Evolutionary conservation across 2,329 filamentous ascomycete genomes (phyloP).

Genomic region (Metarhizium rileyi): DNA sequence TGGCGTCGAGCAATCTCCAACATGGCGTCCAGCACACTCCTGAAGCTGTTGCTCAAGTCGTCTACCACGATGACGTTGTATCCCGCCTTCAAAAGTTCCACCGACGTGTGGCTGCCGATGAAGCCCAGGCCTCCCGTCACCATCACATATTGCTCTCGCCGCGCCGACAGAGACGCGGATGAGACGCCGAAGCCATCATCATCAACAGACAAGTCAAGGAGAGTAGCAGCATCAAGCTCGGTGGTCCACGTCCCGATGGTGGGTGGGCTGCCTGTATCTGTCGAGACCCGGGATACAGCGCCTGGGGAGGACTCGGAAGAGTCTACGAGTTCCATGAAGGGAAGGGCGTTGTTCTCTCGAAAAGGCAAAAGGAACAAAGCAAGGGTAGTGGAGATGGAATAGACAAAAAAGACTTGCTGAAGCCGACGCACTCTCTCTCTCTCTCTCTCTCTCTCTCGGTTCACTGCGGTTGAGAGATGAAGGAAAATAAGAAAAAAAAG

Average conservation of each 20-base stretch:
- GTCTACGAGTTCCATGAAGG: neutral
- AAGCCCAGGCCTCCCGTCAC: neutral
- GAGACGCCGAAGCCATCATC: neutral
- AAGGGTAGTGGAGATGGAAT: neutral
- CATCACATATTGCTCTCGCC: neutral
- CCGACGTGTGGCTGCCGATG: neutral
- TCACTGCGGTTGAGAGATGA: too few relatives aligned
- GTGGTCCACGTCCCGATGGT: neutral
- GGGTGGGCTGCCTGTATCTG: neutral
- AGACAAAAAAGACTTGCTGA: too few relatives aligned
- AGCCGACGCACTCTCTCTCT: too few relatives aligned
- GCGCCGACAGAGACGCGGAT: neutral
- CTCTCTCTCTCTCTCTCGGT: too few relatives aligned
- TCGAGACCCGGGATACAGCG: neutral
- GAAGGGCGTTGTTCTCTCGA: neutral
- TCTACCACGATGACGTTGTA: neutral
- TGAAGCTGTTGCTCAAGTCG: neutral
- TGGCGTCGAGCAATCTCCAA: neutral
- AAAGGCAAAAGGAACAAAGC: neutral
- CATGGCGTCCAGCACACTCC: neutral
- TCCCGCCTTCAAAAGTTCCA: neutral
- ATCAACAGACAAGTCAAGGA: neutral
- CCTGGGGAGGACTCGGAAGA: neutral
- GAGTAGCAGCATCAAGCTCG: neutral
- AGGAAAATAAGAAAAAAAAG: too few relatives aligned